These are phyloP conservation scores for Eucalyptus globulus DNA, from an alignment of 345 rosid genomes.

Conservation along the genomic window DNA sequence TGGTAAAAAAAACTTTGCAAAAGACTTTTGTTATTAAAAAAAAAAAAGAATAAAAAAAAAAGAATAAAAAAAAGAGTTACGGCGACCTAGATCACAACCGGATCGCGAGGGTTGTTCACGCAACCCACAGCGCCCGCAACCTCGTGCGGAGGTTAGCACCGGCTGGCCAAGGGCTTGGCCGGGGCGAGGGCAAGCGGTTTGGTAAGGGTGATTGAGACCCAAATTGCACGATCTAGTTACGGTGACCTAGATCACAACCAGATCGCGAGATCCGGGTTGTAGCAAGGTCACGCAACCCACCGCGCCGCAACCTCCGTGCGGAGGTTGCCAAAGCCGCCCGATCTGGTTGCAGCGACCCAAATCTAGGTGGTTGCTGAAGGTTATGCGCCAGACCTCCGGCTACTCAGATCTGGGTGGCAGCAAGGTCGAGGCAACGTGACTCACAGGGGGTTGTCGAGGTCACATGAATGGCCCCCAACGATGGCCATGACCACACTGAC, in stretches of 20 bases:
- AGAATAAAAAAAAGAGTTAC: too few species aligned
- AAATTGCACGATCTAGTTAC: accelerated
- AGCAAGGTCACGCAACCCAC: accelerated
- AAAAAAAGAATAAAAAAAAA: too few species aligned
- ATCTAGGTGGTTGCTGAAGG: accelerated
- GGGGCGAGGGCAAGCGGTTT: accelerated
- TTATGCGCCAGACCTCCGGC: accelerated
- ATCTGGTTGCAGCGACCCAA: accelerated
- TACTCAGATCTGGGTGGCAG: accelerated
- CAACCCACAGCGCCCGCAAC: too few species aligned
- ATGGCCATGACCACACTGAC: too few species aligned
- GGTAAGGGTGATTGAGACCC: accelerated
- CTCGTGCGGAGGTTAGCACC: too few species aligned
- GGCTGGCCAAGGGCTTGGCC: too few species aligned
- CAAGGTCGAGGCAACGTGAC: accelerated
- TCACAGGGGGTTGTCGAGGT: accelerated
- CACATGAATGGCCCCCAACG: accelerated
- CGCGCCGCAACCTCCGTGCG: accelerated
- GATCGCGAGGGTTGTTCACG: too few species aligned
- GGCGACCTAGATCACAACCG: too few species aligned
- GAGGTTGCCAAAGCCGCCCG: accelerated
- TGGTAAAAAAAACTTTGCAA: too few species aligned
- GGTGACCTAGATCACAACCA: too few species aligned
- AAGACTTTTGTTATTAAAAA: too few species aligned
- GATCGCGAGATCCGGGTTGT: accelerated